These are phyloP conservation scores for Inonotus hispidus DNA, from an alignment of 1,284 basidiomycete genomes.

Conservation along the genomic window DNA sequence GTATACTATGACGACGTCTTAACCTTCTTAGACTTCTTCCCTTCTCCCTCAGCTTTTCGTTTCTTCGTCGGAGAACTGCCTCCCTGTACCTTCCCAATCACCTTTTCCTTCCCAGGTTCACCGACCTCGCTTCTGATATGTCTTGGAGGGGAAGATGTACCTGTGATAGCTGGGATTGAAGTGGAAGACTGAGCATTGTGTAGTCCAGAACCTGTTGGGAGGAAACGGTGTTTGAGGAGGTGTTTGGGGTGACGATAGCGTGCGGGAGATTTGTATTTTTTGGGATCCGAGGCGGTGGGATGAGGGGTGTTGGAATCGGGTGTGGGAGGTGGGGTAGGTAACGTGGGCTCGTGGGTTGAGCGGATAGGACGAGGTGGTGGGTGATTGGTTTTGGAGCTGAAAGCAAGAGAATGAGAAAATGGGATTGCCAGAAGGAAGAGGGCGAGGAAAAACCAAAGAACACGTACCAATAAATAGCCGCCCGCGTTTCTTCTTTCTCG, in stretches of 20 bases:
- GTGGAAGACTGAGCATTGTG: neutral
- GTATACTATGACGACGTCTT: constrained; percentile 24
- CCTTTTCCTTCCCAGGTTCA: constrained; percentile 15
- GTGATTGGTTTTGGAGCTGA: constrained; percentile 51
- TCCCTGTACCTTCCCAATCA: neutral
- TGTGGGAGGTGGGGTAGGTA: constrained; percentile 31
- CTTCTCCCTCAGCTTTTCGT: constrained; percentile 22
- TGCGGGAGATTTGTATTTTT: constrained; percentile 42
- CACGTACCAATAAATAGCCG: constrained; percentile 51
- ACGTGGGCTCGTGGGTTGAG: constrained; percentile 40
- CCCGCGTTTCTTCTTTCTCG: constrained; percentile 53
- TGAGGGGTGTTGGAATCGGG: constrained; percentile 13
- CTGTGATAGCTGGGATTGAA: neutral
- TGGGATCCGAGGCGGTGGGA: neutral
- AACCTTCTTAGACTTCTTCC: constrained; percentile 41
- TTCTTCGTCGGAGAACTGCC: constrained; percentile 18
- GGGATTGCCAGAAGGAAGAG: neutral
- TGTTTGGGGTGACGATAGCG: constrained; percentile 54
- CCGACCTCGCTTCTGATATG: neutral
- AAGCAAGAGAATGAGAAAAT: neutral
- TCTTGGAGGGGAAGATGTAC: neutral
- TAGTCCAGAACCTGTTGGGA: constrained; percentile 48
- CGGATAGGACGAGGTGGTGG: constrained; percentile 51
- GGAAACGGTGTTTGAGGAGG: constrained; percentile 56
- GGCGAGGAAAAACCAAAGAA: neutral